These are phyloP conservation scores for Paramyrothecium roridum DNA, from an alignment of 2,329 filamentous ascomycete genomes.

Conservation along the genomic window DNA sequence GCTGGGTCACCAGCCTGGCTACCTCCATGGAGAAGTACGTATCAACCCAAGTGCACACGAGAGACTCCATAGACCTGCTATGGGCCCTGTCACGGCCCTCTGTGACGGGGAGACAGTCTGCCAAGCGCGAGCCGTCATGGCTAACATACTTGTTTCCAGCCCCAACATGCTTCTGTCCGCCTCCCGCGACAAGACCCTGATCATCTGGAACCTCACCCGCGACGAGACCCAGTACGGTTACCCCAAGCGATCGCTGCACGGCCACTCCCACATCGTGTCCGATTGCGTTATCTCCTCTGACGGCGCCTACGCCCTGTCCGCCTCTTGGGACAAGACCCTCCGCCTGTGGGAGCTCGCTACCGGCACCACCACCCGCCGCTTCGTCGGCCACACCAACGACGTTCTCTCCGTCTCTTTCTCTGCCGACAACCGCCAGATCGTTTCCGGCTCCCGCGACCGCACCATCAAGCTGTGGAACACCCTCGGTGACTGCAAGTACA, in stretches of 20 bases:
- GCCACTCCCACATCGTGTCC: conserved; percentile 99
- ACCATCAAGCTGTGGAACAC: conserved; percentile 99
- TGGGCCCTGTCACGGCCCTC: too few species aligned
- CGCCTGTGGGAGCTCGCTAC: conserved; percentile 98
- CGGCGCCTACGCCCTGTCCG: conserved; percentile 97
- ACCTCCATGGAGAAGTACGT: conserved; percentile 98
- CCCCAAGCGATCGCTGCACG: conserved; percentile 97
- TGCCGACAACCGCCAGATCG: conserved; percentile 99
- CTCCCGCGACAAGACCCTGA: conserved; percentile 96
- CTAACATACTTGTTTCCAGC: conserved; percentile 39
- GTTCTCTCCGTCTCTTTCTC: conserved; percentile 99
- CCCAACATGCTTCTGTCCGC: conserved; percentile 99
- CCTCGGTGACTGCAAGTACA: conserved; percentile 99
- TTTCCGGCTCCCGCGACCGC: conserved; percentile 96
- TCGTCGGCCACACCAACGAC: conserved; percentile 99
- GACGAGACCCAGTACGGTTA: conserved; percentile 98
- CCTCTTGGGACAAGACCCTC: conserved; percentile 99
- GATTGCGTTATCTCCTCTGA: conserved; percentile 99
- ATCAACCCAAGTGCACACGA: conserved; percentile 3
- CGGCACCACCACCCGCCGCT: conserved; percentile 94
- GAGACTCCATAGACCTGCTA: neutral
- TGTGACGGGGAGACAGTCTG: too few species aligned
- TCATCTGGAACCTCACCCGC: conserved; percentile 99
- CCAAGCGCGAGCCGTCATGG: too few species aligned
- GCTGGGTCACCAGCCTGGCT: conserved; percentile 98